Evolutionary conservation across 768 basidiomycete genomes (phyloP), one percentile per base, ranked within the genome.

Genomic region (Dentipellis fragilis): DNA sequence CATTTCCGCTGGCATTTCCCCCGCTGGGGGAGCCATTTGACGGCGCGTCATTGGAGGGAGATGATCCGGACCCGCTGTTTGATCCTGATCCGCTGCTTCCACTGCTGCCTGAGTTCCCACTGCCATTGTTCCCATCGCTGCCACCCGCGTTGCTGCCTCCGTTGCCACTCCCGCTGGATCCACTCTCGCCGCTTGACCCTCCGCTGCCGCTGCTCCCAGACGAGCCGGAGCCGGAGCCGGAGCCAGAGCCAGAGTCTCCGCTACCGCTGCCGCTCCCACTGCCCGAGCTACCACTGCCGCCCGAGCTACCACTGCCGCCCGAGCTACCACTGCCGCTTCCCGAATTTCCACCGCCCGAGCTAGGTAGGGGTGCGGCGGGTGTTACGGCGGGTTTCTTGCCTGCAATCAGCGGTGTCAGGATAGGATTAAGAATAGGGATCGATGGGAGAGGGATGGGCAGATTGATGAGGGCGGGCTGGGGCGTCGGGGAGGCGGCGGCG

Each of bases 371-470:
- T 11, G 49, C 57, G 39, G 58, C 37, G 36, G 47, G 47, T 34
- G 61, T 50, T 17, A 51, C 42, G 17, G 42, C n/a, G n/a, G n/a
- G 19, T 16, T 45, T 45, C n/a, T 45, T 45, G 42, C 42, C 42
- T 17, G 42, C 42, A 19, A 68, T 61, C 51, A 66, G 51, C 6
- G 64, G 63, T 16, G 62, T 61, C 19, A 75, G 36, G 22, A 78
- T 19, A 22, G 73, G 64, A 19, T 57, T 66, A 37, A 73, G 51
- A 16, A 80, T 36, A 1, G 71, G 54, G 42, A 55, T 55, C 6
- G 46, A 49, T 1, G 54, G 54, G 4, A 55, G 46, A n/a, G 54
- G 36, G 34, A 55, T 19, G 11, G 54, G 54, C 11, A 48, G 54
- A 34, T 48, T 47, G 16, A 55, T 45, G 34, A 55, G 54, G 22